Evolutionary conservation across 2,329 filamentous ascomycete species (phyloP).

Genomic region (Nigrospora sphaerica): DNA sequence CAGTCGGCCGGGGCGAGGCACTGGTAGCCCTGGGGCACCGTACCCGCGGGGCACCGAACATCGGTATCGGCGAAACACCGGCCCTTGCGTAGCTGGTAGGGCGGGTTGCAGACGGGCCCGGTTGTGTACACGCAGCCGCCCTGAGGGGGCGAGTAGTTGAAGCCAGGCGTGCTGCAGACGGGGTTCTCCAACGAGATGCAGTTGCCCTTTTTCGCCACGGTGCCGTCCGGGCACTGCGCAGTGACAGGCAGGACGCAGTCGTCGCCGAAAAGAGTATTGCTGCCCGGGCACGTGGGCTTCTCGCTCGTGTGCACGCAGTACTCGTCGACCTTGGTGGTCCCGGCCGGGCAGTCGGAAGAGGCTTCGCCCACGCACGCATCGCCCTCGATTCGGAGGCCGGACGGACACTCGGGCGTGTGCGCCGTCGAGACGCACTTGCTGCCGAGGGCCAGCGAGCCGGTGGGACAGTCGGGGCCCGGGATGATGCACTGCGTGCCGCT

Average conservation of each 20-base stretch:
- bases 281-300: not conserved
- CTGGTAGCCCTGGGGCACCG: not conserved
- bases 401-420: not conserved
- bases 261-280: not conserved
- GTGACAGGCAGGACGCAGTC: not conserved
- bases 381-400: not conserved
- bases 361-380: not conserved
- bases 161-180: not conserved
- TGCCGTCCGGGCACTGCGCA: not conserved
- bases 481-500: not conserved
- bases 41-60: not conserved
- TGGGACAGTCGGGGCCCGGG: not conserved
- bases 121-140: not conserved
- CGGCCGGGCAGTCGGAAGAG: not conserved
- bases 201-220: not conserved
- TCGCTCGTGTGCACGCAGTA: not conserved
- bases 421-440: not conserved
- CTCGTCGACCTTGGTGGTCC: not conserved
- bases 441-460: not conserved
- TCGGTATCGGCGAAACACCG: not conserved
- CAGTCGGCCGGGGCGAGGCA: not conserved
- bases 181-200: not conserved
- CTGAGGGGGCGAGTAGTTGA: not conserved
- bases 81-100: not conserved
- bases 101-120: not conserved